Evolutionary conservation across 495 filamentous ascomycete genomes (phyloP).

Genomic region (Podospora pseudocomata): DNA sequence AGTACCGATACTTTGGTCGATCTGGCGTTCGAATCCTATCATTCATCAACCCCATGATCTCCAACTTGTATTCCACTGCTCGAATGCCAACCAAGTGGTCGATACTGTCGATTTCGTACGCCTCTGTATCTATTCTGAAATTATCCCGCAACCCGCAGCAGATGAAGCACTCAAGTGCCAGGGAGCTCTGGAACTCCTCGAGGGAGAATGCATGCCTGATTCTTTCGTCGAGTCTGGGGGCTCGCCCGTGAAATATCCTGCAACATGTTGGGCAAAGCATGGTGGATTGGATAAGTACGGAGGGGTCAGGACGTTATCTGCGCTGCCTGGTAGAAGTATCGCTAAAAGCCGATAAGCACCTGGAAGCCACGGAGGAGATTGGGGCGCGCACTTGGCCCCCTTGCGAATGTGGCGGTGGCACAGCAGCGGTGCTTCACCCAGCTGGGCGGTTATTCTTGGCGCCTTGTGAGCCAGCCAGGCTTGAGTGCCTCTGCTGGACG

Average conservation of each 20-base stretch:
- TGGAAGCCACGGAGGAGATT: not conserved
- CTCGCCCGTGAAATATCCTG: not conserved
- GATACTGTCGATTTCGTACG: not conserved
- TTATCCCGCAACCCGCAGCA: not conserved
- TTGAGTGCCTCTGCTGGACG: too few species aligned
- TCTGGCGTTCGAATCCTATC: not conserved
- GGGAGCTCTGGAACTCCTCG: not conserved
- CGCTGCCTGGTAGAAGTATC: not conserved
- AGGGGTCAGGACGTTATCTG: not conserved
- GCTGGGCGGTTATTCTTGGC: not conserved
- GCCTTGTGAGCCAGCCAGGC: too few species aligned
- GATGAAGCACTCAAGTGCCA: not conserved
- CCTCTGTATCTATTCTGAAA: not conserved
- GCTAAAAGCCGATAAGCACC: not conserved
- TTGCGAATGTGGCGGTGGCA: not conserved
- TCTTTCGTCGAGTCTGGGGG: not conserved
- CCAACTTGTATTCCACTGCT: not conserved
- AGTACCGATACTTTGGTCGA: not conserved
- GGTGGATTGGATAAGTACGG: not conserved
- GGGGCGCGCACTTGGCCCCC: not conserved
- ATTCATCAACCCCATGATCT: slow-evolving; percentile 1
- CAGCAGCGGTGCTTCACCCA: not conserved
- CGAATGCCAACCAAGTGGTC: not conserved
- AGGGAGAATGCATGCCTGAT: not conserved
- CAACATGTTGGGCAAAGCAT: not conserved